These are phyloP conservation scores for Trametes cingulata DNA, from an alignment of 768 basidiomycete species.

Conservation along the genomic window DNA sequence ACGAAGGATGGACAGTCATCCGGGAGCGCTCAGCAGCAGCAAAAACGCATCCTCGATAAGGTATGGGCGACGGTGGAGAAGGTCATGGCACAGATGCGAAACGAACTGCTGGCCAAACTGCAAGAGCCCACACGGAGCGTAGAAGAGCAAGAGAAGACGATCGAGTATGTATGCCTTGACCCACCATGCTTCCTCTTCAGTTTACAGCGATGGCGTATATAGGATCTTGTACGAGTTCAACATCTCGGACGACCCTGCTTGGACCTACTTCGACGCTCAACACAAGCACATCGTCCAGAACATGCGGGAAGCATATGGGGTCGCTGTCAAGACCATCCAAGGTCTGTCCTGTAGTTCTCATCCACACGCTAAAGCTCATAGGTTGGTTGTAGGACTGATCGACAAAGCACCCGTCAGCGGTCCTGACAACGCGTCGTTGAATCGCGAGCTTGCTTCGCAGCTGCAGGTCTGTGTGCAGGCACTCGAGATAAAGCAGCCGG, in stretches of 20 bases:
- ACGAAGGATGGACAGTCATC: conserved; percentile 56
- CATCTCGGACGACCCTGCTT: conserved; percentile 85
- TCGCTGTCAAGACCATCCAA: conserved; percentile 50
- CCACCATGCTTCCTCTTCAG: not conserved
- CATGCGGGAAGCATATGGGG: conserved; percentile 64
- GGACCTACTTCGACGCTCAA: conserved; percentile 95
- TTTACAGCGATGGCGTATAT: conserved; percentile 12
- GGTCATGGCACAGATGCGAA: conserved; percentile 90
- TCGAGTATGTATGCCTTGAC: conserved; percentile 68
- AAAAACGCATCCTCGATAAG: conserved; percentile 91
- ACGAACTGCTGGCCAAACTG: conserved; percentile 71
- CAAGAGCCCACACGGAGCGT: conserved; percentile 77
- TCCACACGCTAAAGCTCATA: not conserved
- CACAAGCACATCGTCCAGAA: conserved; percentile 82
- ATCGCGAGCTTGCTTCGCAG: conserved; percentile 48
- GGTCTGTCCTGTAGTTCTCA: conserved; percentile 34
- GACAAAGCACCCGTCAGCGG: not conserved
- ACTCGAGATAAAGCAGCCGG: conserved; percentile 64
- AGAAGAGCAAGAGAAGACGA: conserved; percentile 96
- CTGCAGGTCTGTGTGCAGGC: conserved; percentile 61
- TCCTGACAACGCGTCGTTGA: not conserved
- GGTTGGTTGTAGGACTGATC: not conserved
- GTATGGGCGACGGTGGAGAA: conserved; percentile 95
- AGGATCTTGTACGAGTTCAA: conserved; percentile 91
- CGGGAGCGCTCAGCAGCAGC: conserved; percentile 65